Percentiles rank a stretch among this genome's conserved stretches.
Evolutionary conservation across 75 land plant genomes (phyloP).

Genomic region (Isoetes taiwanensis): DNA sequence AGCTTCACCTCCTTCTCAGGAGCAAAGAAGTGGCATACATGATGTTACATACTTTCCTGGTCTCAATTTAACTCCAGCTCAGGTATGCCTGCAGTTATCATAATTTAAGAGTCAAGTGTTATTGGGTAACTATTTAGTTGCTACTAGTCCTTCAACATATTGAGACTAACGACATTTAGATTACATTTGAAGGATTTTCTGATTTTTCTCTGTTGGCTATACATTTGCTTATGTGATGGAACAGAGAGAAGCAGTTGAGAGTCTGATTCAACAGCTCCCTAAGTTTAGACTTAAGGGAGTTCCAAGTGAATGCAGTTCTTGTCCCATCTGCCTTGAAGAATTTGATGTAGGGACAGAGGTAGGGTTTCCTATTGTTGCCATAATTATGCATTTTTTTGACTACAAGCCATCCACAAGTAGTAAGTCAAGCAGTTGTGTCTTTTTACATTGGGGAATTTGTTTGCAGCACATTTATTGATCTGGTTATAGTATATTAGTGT

Average conservation of each 20-base stretch:
- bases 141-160: too few species aligned
- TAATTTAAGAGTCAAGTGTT: not conserved
- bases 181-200: too few species aligned
- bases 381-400: not conserved
- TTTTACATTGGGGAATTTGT: too few species aligned
- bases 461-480: too few species aligned
- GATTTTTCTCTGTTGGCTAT: too few species aligned
- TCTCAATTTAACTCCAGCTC: conserved; percentile 63
- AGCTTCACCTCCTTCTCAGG: conserved; percentile 46
- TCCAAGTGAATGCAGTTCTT: conserved; percentile 79
- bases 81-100: conserved; percentile 25
- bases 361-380: not conserved
- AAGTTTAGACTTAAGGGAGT: conserved; percentile 79
- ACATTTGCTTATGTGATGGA: not conserved
- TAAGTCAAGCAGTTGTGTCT: too few species aligned
- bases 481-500: too few species aligned
- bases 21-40: conserved; percentile 63
- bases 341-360: conserved; percentile 84
- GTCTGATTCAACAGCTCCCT: conserved; percentile 88
- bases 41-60: conserved; percentile 84
- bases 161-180: too few species aligned
- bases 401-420: too few species aligned
- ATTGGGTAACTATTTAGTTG: too few species aligned
- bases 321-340: conserved; percentile 93
- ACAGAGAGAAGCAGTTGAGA: conserved; percentile 93